Conservation (phyloP, 441 rosid genomes). For the Arabidopsis lyrata region DNA sequence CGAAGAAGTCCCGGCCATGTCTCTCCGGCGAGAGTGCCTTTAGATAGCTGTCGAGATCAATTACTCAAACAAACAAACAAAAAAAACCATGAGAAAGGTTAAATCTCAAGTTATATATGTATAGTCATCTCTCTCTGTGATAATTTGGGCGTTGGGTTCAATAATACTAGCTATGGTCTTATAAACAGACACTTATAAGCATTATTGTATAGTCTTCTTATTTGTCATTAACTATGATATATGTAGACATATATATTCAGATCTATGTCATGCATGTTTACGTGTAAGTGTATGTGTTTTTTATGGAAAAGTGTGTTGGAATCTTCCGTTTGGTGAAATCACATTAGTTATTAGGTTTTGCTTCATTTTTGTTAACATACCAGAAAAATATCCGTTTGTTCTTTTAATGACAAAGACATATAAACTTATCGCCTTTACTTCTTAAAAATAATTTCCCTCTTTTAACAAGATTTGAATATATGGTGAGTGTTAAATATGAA, state of each 20-base stretch:
- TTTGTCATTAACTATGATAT: slow-evolving; percentile 16
- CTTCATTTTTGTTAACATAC: slow-evolving; percentile 47
- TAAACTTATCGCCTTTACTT: slow-evolving; percentile 30
- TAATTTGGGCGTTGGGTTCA: slow-evolving; percentile 28
- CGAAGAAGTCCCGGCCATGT: slow-evolving; percentile 31
- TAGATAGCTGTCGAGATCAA: not conserved
- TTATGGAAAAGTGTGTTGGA: slow-evolving; percentile 47
- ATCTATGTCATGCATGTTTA: slow-evolving; percentile 42
- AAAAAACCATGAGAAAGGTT: slow-evolving; percentile 5
- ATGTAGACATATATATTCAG: slow-evolving; percentile 23
- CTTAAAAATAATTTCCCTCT: not conserved
- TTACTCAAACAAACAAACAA: slow-evolving; percentile 27
- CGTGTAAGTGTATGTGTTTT: slow-evolving; percentile 36
- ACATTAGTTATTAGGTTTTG: slow-evolving; percentile 43
- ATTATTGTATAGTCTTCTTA: slow-evolving; percentile 16
- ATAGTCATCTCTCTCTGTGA: slow-evolving; percentile 10
- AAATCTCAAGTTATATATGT: slow-evolving; percentile 23
- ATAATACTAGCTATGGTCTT: slow-evolving; percentile 7
- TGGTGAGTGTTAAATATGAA: not conserved
- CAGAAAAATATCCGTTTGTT: slow-evolving; percentile 46
- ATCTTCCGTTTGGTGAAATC: slow-evolving; percentile 50
- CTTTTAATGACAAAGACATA: slow-evolving; percentile 41
- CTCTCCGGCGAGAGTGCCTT: slow-evolving; percentile 4
- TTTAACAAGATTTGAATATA: not conserved
- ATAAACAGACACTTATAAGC: slow-evolving; percentile 2